Percentiles rank a stretch among this genome's conserved stretches.
These are phyloP conservation scores for Paspalum notatum DNA, from an alignment of 176 grass and related monocot species.

Conservation along the genomic window DNA sequence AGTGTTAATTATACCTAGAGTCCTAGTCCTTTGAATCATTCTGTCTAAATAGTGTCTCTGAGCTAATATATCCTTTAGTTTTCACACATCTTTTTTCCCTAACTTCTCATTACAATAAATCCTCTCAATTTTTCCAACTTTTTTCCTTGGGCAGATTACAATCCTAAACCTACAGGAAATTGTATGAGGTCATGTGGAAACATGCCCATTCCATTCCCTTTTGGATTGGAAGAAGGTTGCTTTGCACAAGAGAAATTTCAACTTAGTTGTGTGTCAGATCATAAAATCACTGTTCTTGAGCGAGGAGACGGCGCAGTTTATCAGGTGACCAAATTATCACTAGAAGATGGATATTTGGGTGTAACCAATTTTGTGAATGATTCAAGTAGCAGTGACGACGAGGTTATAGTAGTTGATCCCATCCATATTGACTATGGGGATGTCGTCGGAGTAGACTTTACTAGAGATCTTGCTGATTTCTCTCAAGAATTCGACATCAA, in stretches of 20 bases:
- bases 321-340: background rate
- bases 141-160: background rate
- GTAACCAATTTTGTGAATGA: background rate
- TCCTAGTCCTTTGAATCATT: no score
- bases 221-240: slow-evolving; percentile 33
- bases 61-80: no score
- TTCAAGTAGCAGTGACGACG: background rate
- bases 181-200: slow-evolving; percentile 28
- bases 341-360: background rate
- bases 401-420: background rate
- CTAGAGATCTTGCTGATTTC: background rate
- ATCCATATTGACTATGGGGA: rapidly evolving
- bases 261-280: background rate
- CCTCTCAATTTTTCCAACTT: no score
- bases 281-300: background rate
- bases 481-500: background rate
- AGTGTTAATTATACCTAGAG: no score
- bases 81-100: no score
- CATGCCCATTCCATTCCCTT: slow-evolving; percentile 24
- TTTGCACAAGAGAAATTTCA: background rate
- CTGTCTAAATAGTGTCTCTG: no score
- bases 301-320: background rate
- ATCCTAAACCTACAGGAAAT: background rate
- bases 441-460: background rate
- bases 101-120: no score